Conservation (phyloP, 2,329 filamentous ascomycete genomes). For the Pestalotiopsis sp. region DNA sequence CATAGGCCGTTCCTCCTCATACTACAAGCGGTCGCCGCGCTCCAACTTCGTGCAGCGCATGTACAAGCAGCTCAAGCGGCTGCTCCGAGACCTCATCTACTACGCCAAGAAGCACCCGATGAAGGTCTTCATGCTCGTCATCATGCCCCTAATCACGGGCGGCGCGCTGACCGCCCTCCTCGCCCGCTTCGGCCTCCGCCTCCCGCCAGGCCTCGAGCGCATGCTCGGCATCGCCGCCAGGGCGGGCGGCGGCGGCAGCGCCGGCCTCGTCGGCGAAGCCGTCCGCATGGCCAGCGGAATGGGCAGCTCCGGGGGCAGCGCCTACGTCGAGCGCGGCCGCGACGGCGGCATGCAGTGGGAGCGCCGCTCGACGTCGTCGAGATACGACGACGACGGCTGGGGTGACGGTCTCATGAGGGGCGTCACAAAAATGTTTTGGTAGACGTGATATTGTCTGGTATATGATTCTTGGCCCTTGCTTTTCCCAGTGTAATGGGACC, state of each 20-base stretch:
- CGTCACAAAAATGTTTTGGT: conserved; percentile 16
- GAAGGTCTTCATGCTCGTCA: conserved; percentile 84
- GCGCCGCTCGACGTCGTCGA: conserved; percentile 24
- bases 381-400: conserved; percentile 29
- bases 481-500: background rate
- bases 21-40: conserved; percentile 83
- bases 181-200: conserved; percentile 74
- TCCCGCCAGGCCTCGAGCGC: conserved; percentile 67
- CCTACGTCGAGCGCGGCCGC: conserved; percentile 37
- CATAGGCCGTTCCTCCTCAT: conserved; percentile 58
- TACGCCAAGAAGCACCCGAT: conserved; percentile 83
- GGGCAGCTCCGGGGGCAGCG: conserved; percentile 22
- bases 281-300: conserved; percentile 52
- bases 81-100: conserved; percentile 78
- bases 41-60: conserved; percentile 76
- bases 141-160: conserved; percentile 85
- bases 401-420: conserved; percentile 27
- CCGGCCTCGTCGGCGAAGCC: conserved; percentile 57
- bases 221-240: conserved; percentile 57
- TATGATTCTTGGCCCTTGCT: conserved; percentile 5
- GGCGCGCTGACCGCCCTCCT: conserved; percentile 80
- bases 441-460: background rate
- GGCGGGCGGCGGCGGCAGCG: conserved; percentile 48
- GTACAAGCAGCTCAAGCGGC: conserved; percentile 74
- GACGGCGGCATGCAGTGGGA: conserved; percentile 40